Evolutionary conservation across 768 basidiomycete genomes (phyloP), one percentile per base, ranked within the genome.

Genomic region (Russula compacta): DNA sequence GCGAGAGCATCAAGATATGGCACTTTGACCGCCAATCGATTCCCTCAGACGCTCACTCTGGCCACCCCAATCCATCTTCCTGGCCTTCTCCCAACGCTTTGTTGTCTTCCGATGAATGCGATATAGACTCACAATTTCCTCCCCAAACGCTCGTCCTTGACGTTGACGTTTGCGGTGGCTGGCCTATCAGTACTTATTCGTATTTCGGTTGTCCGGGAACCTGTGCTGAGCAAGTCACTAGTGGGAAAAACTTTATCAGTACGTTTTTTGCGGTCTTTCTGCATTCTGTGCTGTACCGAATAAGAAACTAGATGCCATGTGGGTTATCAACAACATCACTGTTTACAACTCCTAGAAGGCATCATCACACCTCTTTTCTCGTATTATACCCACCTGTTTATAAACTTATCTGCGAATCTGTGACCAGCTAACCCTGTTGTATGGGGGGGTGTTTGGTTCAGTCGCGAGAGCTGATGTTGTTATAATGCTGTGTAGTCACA

Each of bases 251-350:
- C 54, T 65, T 56, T 12, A 4, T 42, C 12, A 2, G 64, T 65
- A 9, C 4, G 53, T 64, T 33, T 19, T 24, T 32, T 15, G 12
- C 40, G 7, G 15, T n/a, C 35, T 12, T 21, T 15, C 38, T 32
- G 8, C 7, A 6, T 17, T 9, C 42, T 11, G 12, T 32, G 19
- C 33, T 36, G 39, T 35, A 33, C 40, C 11, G 42, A 29, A 58
- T 42, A 3, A 6, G 47, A 44, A 7, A 10, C 12, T 17, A 63
- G 61, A 43, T 29, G 64, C 53, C n/a, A 43, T 21, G 8, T 65
- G 64, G 64, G 1, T 32, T 3, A 42, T 63, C 53, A 58, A 63
- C 43, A 51, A 39, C 40, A 59, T 65, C 15, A 12, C 47, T 12
- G 61, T 65, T 14, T 63, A 63, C 44, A 3, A 46, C 10, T 43